These are phyloP conservation scores for Spiraea crenata DNA, from an alignment of 331 rosid species.

Conservation along the genomic window DNA sequence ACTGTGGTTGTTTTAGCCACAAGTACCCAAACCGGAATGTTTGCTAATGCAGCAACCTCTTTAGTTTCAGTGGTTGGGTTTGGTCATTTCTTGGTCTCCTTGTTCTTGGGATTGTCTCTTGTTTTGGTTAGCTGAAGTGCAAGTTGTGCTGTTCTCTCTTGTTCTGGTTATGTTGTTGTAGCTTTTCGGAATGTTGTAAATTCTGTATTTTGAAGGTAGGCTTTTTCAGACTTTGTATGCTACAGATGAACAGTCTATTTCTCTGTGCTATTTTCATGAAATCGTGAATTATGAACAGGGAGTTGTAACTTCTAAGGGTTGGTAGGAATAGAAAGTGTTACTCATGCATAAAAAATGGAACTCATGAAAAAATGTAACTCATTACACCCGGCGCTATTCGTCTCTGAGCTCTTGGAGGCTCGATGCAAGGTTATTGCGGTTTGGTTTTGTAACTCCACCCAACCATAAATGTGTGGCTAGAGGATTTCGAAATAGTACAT, in stretches of 20 bases:
- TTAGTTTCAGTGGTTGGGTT: conserved; percentile 12
- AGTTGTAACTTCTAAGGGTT: no score
- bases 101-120: conserved; percentile 19
- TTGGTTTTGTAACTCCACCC: no score
- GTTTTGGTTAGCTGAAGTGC: conserved; percentile 1
- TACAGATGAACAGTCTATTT: not conserved
- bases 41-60: conserved; percentile 39
- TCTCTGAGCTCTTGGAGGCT: no score
- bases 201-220: not conserved
- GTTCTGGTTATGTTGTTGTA: not conserved
- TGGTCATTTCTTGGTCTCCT: conserved; percentile 15
- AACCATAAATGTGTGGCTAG: no score
- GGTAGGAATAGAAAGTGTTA: no score
- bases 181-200: not conserved
- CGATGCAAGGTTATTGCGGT: no score
- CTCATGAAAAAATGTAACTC: no score
- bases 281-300: not conserved
- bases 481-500: no score
- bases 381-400: no score
- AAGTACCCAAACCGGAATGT: conserved; percentile 32
- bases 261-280: not conserved
- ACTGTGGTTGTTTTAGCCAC: conserved; percentile 54
- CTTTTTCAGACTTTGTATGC: not conserved
- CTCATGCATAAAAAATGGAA: no score
- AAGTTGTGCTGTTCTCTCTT: not conserved